Base-by-base conservation (phyloP, 1,284 basidiomycete species). In the Tilletia walkeri region DNA sequence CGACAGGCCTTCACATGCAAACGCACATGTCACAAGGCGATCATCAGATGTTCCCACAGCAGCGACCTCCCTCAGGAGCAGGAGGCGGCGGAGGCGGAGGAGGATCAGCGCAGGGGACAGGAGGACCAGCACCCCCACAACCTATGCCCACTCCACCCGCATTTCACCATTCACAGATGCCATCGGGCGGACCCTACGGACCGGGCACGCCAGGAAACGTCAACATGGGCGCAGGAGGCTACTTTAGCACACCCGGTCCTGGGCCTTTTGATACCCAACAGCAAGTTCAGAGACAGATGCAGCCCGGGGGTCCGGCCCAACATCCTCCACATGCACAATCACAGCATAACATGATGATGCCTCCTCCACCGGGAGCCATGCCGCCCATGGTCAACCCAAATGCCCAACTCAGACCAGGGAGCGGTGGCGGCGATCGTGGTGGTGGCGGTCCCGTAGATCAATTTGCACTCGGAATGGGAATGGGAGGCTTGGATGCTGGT, bases 291-390 rank as follows among this genome's bases (percentile, higher is more conserved):
- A 30, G 24, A 30, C 24, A 30, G 24, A 30, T 30, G 24, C 24
- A 30, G 24, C 24, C 24, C 24, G 24, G 24, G 24, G 41, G 41
- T 14, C 9, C 24, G 54, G 3, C 54, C 50, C 50, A 24, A n/a
- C 59, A 63, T 18, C 34, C 36, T 18, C 9, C 59, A 6, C 59
- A 63, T 7, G 34, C 9, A 2, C 59, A 63, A 36, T 63, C 59
- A 20, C 59, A 63, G 59, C 59, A 63, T 20, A 36, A 34, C 59
- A 38, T 63, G 59, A 63, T 63, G 59, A 63, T 63, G 59, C 59
- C 59, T 6, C 59, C 59, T 34, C 59, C 59, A 36, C 59, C 59
- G 16, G 41, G 41, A 7, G 41, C 41, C 41, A 45, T 45, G 41
- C 41, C 41, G 14, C 41, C 41, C 41, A 45, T 45, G 41, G 9